Percentiles rank a stretch among this genome's conserved stretches.
These are phyloP conservation scores for Ajuga chamaepitys DNA, from an alignment of 257 asterid genomes.

Conservation along the genomic window DNA sequence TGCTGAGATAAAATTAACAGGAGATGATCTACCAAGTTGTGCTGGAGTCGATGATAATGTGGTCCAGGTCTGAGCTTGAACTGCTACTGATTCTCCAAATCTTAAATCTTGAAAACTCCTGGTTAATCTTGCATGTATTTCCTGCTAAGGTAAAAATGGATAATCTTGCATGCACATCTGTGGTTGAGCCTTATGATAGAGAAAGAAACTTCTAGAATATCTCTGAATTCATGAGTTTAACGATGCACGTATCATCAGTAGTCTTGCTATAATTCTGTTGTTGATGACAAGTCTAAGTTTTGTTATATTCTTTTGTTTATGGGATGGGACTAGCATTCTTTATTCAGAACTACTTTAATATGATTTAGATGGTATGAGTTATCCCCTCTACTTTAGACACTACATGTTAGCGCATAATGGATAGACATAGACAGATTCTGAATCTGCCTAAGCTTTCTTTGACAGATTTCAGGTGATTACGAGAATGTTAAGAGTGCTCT, in stretches of 20 bases:
- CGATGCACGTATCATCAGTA: background rate
- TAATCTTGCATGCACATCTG: background rate
- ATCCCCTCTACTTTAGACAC: background rate
- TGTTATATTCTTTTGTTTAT: background rate
- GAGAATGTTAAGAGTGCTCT: constrained; percentile 49
- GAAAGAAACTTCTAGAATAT: background rate
- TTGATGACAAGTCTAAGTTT: background rate
- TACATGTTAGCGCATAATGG: background rate
- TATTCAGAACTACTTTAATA: background rate
- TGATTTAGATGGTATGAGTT: background rate
- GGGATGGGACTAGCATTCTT: background rate
- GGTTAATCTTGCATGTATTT: constrained; percentile 1
- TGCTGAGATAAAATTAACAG: constrained; percentile 35
- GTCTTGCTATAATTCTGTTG: background rate
- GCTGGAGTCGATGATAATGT: constrained; percentile 30
- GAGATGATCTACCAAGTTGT: constrained; percentile 22
- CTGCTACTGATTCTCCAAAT: constrained; percentile 14
- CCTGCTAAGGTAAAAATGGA: background rate
- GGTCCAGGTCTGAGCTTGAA: constrained; percentile 37
- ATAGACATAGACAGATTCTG: background rate
- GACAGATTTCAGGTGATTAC: constrained; percentile 43
- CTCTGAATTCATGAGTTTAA: background rate
- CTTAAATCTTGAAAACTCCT: background rate
- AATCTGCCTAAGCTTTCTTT: constrained; percentile 9
- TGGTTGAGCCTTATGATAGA: background rate